Conservation (phyloP, 805 yeast genomes). For the Saccharomycopsis schoenii region DNA sequence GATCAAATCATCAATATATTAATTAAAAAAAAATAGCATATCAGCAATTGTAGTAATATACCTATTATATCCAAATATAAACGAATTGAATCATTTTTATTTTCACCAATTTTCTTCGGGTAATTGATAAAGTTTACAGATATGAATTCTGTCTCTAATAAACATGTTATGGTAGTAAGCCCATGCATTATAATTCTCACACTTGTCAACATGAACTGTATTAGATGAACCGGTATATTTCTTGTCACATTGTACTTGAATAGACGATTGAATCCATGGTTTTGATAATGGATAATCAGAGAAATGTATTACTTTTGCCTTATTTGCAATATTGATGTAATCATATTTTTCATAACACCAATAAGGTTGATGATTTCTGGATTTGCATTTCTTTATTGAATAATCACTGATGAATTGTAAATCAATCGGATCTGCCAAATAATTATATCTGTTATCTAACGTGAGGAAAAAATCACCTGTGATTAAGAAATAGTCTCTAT, state of each 20-base stretch:
- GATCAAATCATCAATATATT: no score
- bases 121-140: slow-evolving; percentile 13
- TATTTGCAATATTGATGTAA: slow-evolving; percentile 21
- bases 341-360: slow-evolving; percentile 21
- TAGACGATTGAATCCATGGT: slow-evolving; percentile 39
- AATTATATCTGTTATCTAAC: slow-evolving; percentile 28
- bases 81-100: no score
- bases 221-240: not conserved
- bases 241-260: slow-evolving; percentile 7
- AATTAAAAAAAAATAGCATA: no score
- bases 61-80: no score
- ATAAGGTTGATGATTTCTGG: slow-evolving; percentile 13
- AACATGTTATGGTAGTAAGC: slow-evolving; percentile 17
- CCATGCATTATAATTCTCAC: slow-evolving; percentile 18
- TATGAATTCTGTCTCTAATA: slow-evolving; percentile 12
- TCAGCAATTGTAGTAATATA: no score
- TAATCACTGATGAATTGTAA: slow-evolving; percentile 22
- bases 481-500: slow-evolving; percentile 38
- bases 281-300: slow-evolving; percentile 59
- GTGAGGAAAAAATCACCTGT: slow-evolving; percentile 33
- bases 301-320: slow-evolving; percentile 44
- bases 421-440: slow-evolving; percentile 35
- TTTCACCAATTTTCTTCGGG: slow-evolving; percentile 3
- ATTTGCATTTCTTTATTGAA: slow-evolving; percentile 17
- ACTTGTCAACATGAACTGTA: slow-evolving; percentile 7